Evolutionary conservation across 139 green algal species (phyloP).

Genomic region (Zygnema circumcarinatum): DNA sequence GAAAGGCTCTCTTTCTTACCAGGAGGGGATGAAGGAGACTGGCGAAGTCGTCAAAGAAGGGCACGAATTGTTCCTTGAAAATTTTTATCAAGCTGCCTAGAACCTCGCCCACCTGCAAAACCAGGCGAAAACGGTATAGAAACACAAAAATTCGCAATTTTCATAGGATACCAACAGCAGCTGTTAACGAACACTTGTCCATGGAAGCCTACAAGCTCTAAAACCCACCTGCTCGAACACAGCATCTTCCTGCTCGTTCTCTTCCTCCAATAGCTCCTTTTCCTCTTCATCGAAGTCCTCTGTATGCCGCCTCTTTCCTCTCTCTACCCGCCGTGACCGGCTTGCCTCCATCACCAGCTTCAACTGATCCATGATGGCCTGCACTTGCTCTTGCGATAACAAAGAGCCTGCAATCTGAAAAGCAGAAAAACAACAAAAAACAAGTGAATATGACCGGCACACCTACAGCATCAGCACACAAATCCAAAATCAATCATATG

Average conservation of each 20-base stretch:
- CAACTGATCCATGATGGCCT: conserved; percentile 70
- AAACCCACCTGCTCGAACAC: conserved; percentile 75
- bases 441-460: neutral
- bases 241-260: conserved; percentile 91
- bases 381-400: conserved; percentile 47
- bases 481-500: too few relatives aligned
- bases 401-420: conserved; percentile 41
- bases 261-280: conserved; percentile 84
- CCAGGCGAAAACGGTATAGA: neutral
- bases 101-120: conserved; percentile 43
- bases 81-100: conserved; percentile 71
- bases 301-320: conserved; percentile 62
- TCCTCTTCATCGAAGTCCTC: conserved; percentile 98
- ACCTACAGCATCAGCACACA: too few relatives aligned
- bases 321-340: conserved; percentile 63
- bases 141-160: conserved; percentile 4
- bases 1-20: too few relatives aligned
- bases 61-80: conserved; percentile 80
- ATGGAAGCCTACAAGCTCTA: too few relatives aligned
- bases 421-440: neutral
- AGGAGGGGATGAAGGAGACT: conserved; percentile 71
- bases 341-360: conserved; percentile 74
- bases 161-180: too few relatives aligned
- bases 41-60: conserved; percentile 85
- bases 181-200: neutral